Evolutionary conservation across 495 filamentous ascomycete genomes (phyloP).

Genomic region (Xylaria longipes): DNA sequence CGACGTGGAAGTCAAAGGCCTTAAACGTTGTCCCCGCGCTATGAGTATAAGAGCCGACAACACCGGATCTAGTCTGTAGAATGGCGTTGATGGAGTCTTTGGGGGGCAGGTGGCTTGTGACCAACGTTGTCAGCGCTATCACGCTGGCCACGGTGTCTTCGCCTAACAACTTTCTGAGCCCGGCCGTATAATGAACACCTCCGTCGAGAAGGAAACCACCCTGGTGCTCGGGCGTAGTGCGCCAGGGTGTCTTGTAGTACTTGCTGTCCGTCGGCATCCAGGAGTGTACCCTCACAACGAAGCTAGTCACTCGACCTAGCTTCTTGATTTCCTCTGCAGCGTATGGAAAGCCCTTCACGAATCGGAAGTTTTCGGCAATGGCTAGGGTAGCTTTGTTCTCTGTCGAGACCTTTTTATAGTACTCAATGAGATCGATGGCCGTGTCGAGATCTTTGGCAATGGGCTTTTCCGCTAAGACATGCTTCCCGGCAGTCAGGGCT

Average conservation of each 20-base stretch:
- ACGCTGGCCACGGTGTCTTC: conserved; percentile 54
- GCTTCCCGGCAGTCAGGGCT: conserved; percentile 73
- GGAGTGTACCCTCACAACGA: conserved; percentile 61
- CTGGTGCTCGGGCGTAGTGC: conserved; percentile 72
- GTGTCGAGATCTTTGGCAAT: conserved; percentile 70
- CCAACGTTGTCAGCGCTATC: conserved; percentile 63
- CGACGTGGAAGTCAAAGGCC: conserved; percentile 57
- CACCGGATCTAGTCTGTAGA: conserved; percentile 64
- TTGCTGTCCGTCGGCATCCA: conserved; percentile 57
- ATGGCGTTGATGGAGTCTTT: conserved; percentile 77
- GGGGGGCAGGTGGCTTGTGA: conserved; percentile 69
- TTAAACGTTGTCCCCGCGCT: conserved; percentile 69
- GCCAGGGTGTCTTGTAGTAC: conserved; percentile 72
- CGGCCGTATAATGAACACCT: conserved; percentile 76
- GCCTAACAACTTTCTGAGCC: conserved; percentile 64
- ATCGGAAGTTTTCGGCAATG: conserved; percentile 82
- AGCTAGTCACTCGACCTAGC: conserved; percentile 69
- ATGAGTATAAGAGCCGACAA: conserved; percentile 64
- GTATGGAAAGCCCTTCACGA: conserved; percentile 61
- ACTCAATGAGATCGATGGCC: conserved; percentile 66
- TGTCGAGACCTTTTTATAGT: conserved; percentile 59
- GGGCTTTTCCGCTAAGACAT: conserved; percentile 85
- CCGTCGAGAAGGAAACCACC: conserved; percentile 82
- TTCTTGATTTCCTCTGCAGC: conserved; percentile 62
- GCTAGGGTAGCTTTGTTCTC: conserved; percentile 59